Evolutionary conservation across 495 filamentous ascomycete genomes (phyloP).

Genomic region (Aeminium ludgeri): DNA sequence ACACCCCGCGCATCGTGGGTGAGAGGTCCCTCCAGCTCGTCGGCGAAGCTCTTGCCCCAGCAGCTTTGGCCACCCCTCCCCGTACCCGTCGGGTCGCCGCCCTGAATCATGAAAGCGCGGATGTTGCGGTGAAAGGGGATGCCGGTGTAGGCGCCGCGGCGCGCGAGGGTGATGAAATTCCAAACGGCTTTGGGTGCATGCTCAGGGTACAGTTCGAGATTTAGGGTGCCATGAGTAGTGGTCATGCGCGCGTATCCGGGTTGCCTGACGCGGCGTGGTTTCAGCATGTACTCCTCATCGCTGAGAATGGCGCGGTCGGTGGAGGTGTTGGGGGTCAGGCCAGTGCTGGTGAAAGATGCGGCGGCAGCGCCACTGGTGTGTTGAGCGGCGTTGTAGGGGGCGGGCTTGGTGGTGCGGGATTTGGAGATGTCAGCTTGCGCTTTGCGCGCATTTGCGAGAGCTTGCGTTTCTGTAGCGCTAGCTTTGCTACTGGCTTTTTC

Average conservation of each 20-base stretch:
- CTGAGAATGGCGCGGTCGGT: constrained; percentile 68
- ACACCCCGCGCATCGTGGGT: constrained; percentile 64
- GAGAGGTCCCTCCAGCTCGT: constrained; percentile 81
- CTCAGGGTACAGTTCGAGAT: constrained; percentile 80
- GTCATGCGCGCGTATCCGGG: constrained; percentile 83
- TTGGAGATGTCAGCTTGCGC: constrained; percentile 20
- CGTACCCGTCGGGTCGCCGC: constrained; percentile 83
- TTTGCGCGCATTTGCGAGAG: constrained; percentile 27
- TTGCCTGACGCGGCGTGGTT: constrained; percentile 67
- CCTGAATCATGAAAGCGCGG: constrained; percentile 93
- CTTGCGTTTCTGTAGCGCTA: constrained; percentile 22
- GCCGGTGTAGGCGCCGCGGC: constrained; percentile 74
- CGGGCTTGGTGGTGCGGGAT: constrained; percentile 28
- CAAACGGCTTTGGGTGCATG: constrained; percentile 83
- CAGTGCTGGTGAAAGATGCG: constrained; percentile 87
- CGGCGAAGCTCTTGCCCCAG: constrained; percentile 81
- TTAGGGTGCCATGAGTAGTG: constrained; percentile 67
- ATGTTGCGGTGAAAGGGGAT: constrained; percentile 85
- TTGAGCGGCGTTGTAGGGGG: constrained; percentile 67
- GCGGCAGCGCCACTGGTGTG: constrained; percentile 87
- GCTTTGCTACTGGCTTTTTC: constrained; percentile 17
- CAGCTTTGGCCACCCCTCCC: constrained; percentile 72
- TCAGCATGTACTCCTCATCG: constrained; percentile 92
- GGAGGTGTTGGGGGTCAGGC: constrained; percentile 78
- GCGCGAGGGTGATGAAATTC: constrained; percentile 83